These are phyloP conservation scores for Colletotrichum tanaceti DNA, from an alignment of 2,329 filamentous ascomycete genomes.

Conservation along the genomic window DNA sequence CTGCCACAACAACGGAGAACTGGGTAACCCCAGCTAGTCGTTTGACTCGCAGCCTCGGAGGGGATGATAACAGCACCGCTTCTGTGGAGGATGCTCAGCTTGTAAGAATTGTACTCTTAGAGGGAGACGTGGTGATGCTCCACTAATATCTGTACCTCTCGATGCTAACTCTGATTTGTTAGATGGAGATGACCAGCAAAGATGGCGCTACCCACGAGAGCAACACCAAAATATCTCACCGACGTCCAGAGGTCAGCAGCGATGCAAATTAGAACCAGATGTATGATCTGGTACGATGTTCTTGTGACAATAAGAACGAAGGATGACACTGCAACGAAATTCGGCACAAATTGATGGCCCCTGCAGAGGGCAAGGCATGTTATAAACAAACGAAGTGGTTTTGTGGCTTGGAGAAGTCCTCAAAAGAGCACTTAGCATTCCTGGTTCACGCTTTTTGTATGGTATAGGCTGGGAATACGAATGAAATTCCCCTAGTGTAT, in stretches of 20 bases:
- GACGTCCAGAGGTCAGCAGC: not conserved
- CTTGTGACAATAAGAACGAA: not conserved
- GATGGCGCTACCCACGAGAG: not conserved
- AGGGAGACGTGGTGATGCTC: not conserved
- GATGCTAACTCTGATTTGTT: not conserved
- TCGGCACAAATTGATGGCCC: constrained; percentile 16
- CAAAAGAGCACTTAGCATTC: constrained; percentile 5
- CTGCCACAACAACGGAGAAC: constrained; percentile 26
- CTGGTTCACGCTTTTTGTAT: constrained; percentile 35
- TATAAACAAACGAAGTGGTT: constrained; percentile 17
- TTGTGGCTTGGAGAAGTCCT: constrained; percentile 34
- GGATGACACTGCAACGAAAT: not conserved
- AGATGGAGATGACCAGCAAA: not conserved
- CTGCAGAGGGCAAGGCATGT: constrained; percentile 16
- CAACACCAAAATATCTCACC: not conserved
- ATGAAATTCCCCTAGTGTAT: constrained; percentile 30
- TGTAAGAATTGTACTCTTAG: not conserved
- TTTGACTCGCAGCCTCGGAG: constrained; percentile 24
- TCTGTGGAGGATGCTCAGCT: not conserved
- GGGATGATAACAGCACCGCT: constrained; percentile 2
- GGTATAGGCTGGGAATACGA: constrained; percentile 24
- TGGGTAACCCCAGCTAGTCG: constrained; percentile 37
- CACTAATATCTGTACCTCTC: not conserved
- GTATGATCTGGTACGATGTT: not conserved
- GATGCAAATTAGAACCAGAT: not conserved